phyloP scores from a whole-genome alignment of 2,329 filamentous ascomycete genomes.

The Fusarium kyushuense region DNA sequence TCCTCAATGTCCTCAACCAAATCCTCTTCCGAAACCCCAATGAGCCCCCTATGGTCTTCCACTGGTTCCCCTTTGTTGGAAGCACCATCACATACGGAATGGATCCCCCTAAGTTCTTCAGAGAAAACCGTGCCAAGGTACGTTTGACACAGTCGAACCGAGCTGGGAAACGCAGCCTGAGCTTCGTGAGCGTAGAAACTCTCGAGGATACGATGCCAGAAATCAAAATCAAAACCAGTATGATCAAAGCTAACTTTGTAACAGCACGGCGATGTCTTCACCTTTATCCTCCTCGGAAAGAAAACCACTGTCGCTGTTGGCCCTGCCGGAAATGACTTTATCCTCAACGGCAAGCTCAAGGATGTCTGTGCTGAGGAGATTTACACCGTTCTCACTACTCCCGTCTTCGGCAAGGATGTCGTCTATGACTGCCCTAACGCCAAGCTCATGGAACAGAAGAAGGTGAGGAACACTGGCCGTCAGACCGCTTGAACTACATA shows the following conservation, averaged over 20 bases:
- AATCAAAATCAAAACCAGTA: not conserved
- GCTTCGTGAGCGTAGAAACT: not conserved
- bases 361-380: slow-evolving; percentile 93
- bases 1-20: slow-evolving; percentile 85
- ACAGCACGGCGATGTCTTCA: slow-evolving; percentile 89
- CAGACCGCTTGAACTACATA: not conserved
- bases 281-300: slow-evolving; percentile 87
- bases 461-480: slow-evolving; percentile 64
- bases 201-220: not conserved
- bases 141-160: slow-evolving; percentile 37
- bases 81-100: slow-evolving; percentile 96
- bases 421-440: slow-evolving; percentile 92
- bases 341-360: slow-evolving; percentile 89
- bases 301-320: slow-evolving; percentile 90
- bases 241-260: slow-evolving; percentile 17
- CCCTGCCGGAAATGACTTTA: slow-evolving; percentile 87
- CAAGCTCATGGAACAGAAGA: slow-evolving; percentile 97
- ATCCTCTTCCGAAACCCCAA: slow-evolving; percentile 84
- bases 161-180: not conserved
- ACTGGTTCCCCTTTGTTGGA: slow-evolving; percentile 85
- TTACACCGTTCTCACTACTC: slow-evolving; percentile 80
- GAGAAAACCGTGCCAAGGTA: slow-evolving; percentile 80
- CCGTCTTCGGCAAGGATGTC: slow-evolving; percentile 84
- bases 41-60: slow-evolving; percentile 84
- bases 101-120: slow-evolving; percentile 91